These are phyloP conservation scores for Phytophthora fragariae DNA, from an alignment of 352 stramenopile genomes.

Conservation along the genomic window DNA sequence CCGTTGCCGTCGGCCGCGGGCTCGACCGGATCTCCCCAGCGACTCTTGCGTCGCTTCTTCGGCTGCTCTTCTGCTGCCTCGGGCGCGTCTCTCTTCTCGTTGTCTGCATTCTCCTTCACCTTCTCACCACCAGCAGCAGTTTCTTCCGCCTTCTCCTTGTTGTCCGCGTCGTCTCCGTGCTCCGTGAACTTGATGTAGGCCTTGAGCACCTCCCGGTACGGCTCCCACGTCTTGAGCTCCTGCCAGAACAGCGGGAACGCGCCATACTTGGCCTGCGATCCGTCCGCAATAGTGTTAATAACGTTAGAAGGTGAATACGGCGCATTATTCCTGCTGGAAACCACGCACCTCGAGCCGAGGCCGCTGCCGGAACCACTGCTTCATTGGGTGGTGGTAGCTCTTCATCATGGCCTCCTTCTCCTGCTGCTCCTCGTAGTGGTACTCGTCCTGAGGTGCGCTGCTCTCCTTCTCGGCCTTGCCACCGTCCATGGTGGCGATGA, in stretches of 20 bases:
- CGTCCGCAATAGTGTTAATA: too few species aligned
- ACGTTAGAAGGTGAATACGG: too few species aligned
- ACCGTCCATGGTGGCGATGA: conserved; percentile 69
- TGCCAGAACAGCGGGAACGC: conserved; percentile 95
- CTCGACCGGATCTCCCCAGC: conserved; percentile 82
- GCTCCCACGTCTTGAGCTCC: conserved; percentile 94
- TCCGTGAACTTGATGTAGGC: conserved; percentile 89
- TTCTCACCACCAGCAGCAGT: conserved; percentile 10
- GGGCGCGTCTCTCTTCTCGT: conserved; percentile 28
- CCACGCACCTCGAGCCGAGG: conserved; percentile 48
- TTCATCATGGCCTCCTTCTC: conserved; percentile 92
- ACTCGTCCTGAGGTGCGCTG: conserved; percentile 57
- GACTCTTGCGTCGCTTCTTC: conserved; percentile 85
- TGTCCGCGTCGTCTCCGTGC: conserved; percentile 35
- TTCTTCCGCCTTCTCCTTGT: conserved; percentile 8
- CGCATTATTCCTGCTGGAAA: too few species aligned
- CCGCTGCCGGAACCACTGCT: conserved; percentile 86
- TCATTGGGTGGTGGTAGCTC: conserved; percentile 88
- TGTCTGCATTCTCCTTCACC: conserved; percentile 19
- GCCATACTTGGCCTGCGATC: conserved; percentile 79
- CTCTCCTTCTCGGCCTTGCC: conserved; percentile 13
- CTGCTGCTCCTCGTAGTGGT: conserved; percentile 87
- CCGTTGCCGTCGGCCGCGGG: conserved; percentile 32
- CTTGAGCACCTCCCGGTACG: conserved; percentile 93
- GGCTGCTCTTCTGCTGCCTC: conserved; percentile 44